Evolutionary conservation across 2,329 filamentous ascomycete species (phyloP).

Genomic region (Xylariaceae sp.): DNA sequence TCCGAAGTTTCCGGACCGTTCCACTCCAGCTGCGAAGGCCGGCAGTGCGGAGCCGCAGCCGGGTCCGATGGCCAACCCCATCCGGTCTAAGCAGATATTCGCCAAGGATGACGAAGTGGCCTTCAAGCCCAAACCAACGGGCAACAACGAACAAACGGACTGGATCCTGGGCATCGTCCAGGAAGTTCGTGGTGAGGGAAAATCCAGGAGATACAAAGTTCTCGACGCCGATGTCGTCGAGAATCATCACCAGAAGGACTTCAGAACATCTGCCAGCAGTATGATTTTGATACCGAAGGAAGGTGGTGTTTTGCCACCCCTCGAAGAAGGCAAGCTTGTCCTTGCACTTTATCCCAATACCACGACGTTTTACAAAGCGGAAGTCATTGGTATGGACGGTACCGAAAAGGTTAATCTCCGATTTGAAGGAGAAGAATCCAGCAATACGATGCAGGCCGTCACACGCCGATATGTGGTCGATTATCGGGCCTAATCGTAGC

Average conservation of each 20-base stretch:
- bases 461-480: slow-evolving; percentile 73
- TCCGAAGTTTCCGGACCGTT: slow-evolving; percentile 44
- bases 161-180: slow-evolving; percentile 77
- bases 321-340: slow-evolving; percentile 65
- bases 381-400: slow-evolving; percentile 65
- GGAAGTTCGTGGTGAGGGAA: slow-evolving; percentile 68
- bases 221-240: slow-evolving; percentile 74
- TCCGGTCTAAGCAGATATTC: slow-evolving; percentile 52
- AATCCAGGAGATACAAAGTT: slow-evolving; percentile 72
- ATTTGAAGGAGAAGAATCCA: slow-evolving; percentile 75
- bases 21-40: slow-evolving; percentile 31
- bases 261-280: slow-evolving; percentile 65
- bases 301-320: slow-evolving; percentile 49
- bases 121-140: slow-evolving; percentile 55
- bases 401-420: slow-evolving; percentile 57
- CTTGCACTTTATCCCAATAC: slow-evolving; percentile 77
- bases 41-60: slow-evolving; percentile 49
- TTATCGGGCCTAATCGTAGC: slow-evolving; percentile 43
- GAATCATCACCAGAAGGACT: slow-evolving; percentile 60
- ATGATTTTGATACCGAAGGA: slow-evolving; percentile 70
- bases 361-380: slow-evolving; percentile 79
- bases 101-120: slow-evolving; percentile 60
- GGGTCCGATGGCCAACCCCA: slow-evolving; percentile 32
- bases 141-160: slow-evolving; percentile 46
- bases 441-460: slow-evolving; percentile 68